phyloP scores from a whole-genome alignment of 2,329 filamentous ascomycete genomes.

The Pestalotiopsis fici region DNA sequence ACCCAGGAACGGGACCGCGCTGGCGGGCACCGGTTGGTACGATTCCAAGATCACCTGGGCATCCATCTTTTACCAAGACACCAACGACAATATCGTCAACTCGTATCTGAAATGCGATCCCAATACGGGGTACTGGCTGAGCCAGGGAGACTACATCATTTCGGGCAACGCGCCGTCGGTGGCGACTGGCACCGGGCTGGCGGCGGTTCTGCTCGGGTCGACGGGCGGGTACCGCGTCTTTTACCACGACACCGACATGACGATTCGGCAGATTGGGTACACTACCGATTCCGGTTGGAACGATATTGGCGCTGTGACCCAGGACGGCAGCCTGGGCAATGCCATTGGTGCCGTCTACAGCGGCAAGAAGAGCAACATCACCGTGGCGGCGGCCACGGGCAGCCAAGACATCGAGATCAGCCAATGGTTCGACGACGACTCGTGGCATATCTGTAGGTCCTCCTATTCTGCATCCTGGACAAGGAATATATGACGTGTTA shows the following conservation, averaged over 20 bases:
- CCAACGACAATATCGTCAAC: slow-evolving; percentile 31
- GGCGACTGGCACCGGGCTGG: slow-evolving; percentile 29
- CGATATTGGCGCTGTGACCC: slow-evolving; percentile 31
- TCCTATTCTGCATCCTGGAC: not conserved
- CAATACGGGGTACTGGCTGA: slow-evolving; percentile 32
- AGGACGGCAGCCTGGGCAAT: slow-evolving; percentile 25
- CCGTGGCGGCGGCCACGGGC: slow-evolving; percentile 33
- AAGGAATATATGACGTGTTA: not conserved
- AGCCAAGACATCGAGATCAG: slow-evolving; percentile 30
- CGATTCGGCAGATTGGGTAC: slow-evolving; percentile 33
- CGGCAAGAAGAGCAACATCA: slow-evolving; percentile 30
- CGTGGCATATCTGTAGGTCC: slow-evolving; percentile 35
- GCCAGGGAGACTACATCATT: slow-evolving; percentile 29
- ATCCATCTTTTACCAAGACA: slow-evolving; percentile 35
- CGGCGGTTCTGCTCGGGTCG: slow-evolving; percentile 31
- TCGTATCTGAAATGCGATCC: slow-evolving; percentile 33
- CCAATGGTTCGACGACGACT: slow-evolving; percentile 24
- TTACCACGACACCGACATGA: slow-evolving; percentile 33
- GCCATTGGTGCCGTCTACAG: slow-evolving; percentile 31
- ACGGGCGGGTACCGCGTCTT: slow-evolving; percentile 36
- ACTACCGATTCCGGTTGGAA: slow-evolving; percentile 26
- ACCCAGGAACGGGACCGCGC: slow-evolving; percentile 33
- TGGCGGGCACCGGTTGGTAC: slow-evolving; percentile 36
- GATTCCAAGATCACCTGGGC: slow-evolving; percentile 26
- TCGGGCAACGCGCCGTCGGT: slow-evolving; percentile 25